Base-by-base conservation (phyloP, 495 filamentous ascomycete species). In the Xylaria scruposa region DNA sequence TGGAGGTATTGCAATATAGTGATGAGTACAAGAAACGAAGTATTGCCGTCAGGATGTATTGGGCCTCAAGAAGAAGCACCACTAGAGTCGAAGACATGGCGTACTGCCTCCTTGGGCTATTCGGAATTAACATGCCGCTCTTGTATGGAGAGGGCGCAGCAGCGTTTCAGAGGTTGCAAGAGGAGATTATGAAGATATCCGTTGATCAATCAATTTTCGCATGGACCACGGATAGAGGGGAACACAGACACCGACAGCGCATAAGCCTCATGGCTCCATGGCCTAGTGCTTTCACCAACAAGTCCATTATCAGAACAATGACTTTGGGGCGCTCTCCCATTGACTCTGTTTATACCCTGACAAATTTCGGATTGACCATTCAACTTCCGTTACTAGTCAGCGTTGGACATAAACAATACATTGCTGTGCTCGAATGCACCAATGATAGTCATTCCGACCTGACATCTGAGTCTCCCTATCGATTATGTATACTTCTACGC, bases 151-250 rank as follows among this genome's bases (percentile, higher is more conserved):
- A 53, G 21, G 49, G 49, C 2, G 24, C 6, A 53, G 5, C 49
- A 53, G 49, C 49, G n/a, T 53, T 53, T 2, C 49, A 53, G 49
- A 53, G 49, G 21, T 10, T 53, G 4, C 51, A 54, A 54, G 49
- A 53, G 26, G 51, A 54, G 51, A 54, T 54, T 15, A 54, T 54
- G 51, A 54, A 54, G 21, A n/a, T 53, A 12, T 53, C 49, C n/a
- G 10, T 24, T 54, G 51, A 54, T 15, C 51, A 54, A 15, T 54
- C 21, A 21, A 21, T 54, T 54, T 54, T 54, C 51, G 51, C 51
- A 54, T 54, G 51, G 49, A 24, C 31, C 31, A 33, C 4, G 2
- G 31, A 4, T 33, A 33, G 31, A 33, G 4, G 31, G 31, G 31
- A 33, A 33, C 31, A 33, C 2, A 2, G 2, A 33, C 2, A 33